A percentile compares a stretch with the other conserved stretches of the same genome.
Conservation (phyloP, 2,329 filamentous ascomycete species). For the Penicillium capsulatum region DNA sequence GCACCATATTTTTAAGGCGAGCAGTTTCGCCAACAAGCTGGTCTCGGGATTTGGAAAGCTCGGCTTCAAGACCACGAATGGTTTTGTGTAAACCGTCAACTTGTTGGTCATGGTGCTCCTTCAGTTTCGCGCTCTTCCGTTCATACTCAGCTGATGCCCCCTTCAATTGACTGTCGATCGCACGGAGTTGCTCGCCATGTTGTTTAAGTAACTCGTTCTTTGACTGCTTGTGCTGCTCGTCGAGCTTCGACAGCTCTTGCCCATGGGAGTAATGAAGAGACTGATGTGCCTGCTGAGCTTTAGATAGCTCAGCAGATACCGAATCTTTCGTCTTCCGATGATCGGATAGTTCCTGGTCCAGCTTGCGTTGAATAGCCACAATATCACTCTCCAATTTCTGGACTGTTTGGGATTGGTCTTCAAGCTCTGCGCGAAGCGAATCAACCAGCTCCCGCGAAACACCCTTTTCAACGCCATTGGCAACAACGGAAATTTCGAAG, state of each 20-base stretch:
- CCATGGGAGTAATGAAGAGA: slow-evolving; percentile 66
- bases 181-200: slow-evolving; percentile 46
- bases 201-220: slow-evolving; percentile 42
- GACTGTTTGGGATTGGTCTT: slow-evolving; percentile 63
- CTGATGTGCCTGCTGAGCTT: slow-evolving; percentile 65
- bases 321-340: slow-evolving; percentile 63
- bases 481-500: slow-evolving; percentile 74
- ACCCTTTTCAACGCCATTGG: slow-evolving; percentile 77
- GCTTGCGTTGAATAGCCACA: slow-evolving; percentile 51
- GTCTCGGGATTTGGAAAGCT: slow-evolving; percentile 48
- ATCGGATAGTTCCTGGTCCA: slow-evolving; percentile 69
- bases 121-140: slow-evolving; percentile 34
- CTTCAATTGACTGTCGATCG: slow-evolving; percentile 48
- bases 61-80: slow-evolving; percentile 55
- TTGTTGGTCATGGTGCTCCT: slow-evolving; percentile 54
- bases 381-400: slow-evolving; percentile 56
- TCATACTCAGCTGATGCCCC: slow-evolving; percentile 41
- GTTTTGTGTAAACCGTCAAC: slow-evolving; percentile 59
- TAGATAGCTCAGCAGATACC: slow-evolving; percentile 50
- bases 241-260: slow-evolving; percentile 51
- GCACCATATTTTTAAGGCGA: slow-evolving; percentile 55
- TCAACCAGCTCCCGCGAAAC: slow-evolving; percentile 94
- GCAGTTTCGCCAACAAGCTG: slow-evolving; percentile 53
- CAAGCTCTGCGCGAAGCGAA: slow-evolving; percentile 69
- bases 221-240: slow-evolving; percentile 46